phyloP scores from a whole-genome alignment of 2,329 filamentous ascomycete species.

The Verruconis gallopava region DNA sequence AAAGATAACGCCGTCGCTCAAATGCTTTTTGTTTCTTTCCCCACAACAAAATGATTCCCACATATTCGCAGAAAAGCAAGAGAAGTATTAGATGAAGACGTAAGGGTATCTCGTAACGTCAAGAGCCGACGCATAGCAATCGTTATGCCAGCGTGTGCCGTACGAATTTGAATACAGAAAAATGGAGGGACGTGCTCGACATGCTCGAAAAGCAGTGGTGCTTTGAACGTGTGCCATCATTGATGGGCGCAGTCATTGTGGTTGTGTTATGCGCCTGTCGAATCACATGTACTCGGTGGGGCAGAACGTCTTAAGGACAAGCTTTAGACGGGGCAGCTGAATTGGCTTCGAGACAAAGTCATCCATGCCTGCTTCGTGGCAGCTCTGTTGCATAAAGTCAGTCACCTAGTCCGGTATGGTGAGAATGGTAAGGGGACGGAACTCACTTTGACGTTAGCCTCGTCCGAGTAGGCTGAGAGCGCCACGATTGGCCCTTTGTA shows the following conservation, averaged over 20 bases:
- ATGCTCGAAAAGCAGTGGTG: too few species aligned
- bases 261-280: too few species aligned
- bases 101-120: not conserved
- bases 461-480: slow-evolving; percentile 78
- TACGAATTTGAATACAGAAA: too few species aligned
- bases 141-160: too few species aligned
- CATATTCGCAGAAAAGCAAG: not conserved
- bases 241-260: too few species aligned
- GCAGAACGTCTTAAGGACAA: slow-evolving; percentile 70
- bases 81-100: too few species aligned
- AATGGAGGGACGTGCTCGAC: too few species aligned
- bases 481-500: slow-evolving; percentile 84
- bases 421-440: not conserved
- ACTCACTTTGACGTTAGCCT: slow-evolving; percentile 75
- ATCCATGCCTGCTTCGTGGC: slow-evolving; percentile 80
- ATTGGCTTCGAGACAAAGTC: slow-evolving; percentile 72
- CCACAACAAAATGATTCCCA: too few species aligned
- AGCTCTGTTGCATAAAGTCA: slow-evolving; percentile 24
- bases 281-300: slow-evolving; percentile 27
- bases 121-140: too few species aligned
- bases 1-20: not conserved
- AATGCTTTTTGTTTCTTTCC: not conserved
- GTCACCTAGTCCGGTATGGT: not conserved
- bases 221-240: too few species aligned
- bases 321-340: slow-evolving; percentile 69